Evolutionary conservation across 192 early-diverging fungal genomes (phyloP).

Genomic region (Umbelopsis sp.): DNA sequence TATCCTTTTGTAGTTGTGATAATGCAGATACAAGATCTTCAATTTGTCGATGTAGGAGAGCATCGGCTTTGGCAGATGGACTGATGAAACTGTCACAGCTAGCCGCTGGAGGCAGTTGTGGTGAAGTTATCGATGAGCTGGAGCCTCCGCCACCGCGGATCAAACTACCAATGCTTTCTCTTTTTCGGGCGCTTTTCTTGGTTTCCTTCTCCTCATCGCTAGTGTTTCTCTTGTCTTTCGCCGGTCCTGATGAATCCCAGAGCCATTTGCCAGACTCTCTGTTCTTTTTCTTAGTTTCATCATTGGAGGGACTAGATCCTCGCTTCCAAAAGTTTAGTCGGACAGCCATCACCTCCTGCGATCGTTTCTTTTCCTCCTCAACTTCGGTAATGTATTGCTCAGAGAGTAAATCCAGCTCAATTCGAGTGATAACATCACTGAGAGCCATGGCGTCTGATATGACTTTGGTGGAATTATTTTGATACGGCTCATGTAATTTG

Average conservation of each 20-base stretch:
- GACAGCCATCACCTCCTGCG: conserved; percentile 50
- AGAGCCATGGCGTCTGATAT: conserved; percentile 82
- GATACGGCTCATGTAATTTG: conserved; percentile 82
- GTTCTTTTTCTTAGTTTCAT: conserved; percentile 55
- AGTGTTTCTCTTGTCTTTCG: conserved; percentile 5
- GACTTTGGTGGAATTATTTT: conserved; percentile 58
- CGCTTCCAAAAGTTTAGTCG: conserved; percentile 64
- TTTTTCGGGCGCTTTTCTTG: conserved; percentile 36
- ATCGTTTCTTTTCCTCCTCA: conserved; percentile 54
- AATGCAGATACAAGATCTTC: conserved; percentile 22
- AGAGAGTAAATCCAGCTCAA: conserved; percentile 72
- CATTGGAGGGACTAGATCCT: conserved; percentile 56
- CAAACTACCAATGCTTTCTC: neutral
- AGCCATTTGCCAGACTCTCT: conserved; percentile 41
- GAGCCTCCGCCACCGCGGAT: neutral
- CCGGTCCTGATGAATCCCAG: conserved; percentile 49
- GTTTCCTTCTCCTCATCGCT: conserved; percentile 47
- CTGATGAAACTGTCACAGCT: neutral
- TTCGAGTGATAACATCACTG: conserved; percentile 63
- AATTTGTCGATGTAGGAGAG: conserved; percentile 27
- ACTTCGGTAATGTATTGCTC: conserved; percentile 53
- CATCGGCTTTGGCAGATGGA: conserved; percentile 14
- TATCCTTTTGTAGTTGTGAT: conserved; percentile 23
- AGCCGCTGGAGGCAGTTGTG: conserved; percentile 8
- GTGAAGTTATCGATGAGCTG: neutral